phyloP scores from a whole-genome alignment of 1,139 yeast species.

The Sugiyamaella novakii region DNA sequence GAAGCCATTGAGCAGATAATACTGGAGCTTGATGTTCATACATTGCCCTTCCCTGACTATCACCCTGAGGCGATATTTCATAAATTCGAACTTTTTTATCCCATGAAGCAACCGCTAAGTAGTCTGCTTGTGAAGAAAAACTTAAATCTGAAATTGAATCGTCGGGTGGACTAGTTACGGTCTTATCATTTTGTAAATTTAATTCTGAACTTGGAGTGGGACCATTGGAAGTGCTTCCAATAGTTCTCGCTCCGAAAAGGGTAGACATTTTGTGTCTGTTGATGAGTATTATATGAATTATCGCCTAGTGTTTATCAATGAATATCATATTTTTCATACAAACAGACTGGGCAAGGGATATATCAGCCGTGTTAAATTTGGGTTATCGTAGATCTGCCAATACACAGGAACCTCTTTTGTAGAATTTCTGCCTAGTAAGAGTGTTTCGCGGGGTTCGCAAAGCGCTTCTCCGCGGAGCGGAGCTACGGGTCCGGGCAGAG shows the following conservation, averaged over 20 bases:
- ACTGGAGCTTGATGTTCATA: constrained; percentile 92
- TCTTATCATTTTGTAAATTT: constrained; percentile 72
- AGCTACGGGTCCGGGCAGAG: constrained; percentile 9
- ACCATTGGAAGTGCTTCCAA: constrained; percentile 1
- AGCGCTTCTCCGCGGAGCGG: neutral
- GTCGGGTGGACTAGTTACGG: constrained; percentile 83
- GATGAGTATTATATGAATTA: too few species aligned
- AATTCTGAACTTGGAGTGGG: constrained; percentile 49
- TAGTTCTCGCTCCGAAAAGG: constrained; percentile 8
- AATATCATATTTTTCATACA: too few species aligned
- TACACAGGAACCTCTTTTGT: too few species aligned
- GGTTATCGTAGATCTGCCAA: too few species aligned
- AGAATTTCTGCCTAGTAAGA: too few species aligned
- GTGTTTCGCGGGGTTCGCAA: too few species aligned
- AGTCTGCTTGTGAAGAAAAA: constrained; percentile 91
- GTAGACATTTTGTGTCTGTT: constrained; percentile 3
- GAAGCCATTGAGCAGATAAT: constrained; percentile 75
- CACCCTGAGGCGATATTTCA: constrained; percentile 69
- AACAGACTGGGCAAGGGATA: neutral
- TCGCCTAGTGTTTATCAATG: too few species aligned
- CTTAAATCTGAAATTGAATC: constrained; percentile 87
- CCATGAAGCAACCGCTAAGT: constrained; percentile 85
- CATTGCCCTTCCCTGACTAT: constrained; percentile 81
- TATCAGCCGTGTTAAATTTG: too few species aligned
- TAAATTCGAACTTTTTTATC: constrained; percentile 93